Base-by-base conservation (phyloP, 257 asterid genomes). In the Solanum pinnatisectum region DNA sequence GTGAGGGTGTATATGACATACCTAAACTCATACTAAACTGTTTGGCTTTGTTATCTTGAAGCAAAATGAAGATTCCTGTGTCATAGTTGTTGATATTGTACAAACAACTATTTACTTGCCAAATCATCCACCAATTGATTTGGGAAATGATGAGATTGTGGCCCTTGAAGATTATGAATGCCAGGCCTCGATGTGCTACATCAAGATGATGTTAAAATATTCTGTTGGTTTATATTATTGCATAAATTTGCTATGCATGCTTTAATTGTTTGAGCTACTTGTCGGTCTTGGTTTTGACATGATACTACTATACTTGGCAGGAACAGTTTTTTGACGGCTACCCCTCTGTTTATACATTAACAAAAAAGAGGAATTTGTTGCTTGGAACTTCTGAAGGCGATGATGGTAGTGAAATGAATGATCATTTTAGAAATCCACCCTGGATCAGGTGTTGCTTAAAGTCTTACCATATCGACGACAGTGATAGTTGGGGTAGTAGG, bases 381-480 rank as follows among this genome's bases (percentile, higher is more conserved):
- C 94, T 96, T 68, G 99, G 98, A 83, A 65, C 90, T 82, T 79
- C 88, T 13, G 91, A 86, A 46, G 90, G 56, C 49, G 90, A 84
- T 25, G 46, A 67, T 82, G 72, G 35, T 32, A 77, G 79, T 27
- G 90, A 83, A 81, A 33, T 15, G 76, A 84, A 84, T 36, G 78
- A 30, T 74, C 89, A 56, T 44, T 36, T 92, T 14, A 92, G 96
- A 90, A 91, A 91, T 87, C 99, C 98, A 33, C 96, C 96, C 13
- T 96, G 99, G 99, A 71, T 95, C 33, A 91, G 90, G 42, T 92
- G 97, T 88, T 96, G 98, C 92, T 79, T 96, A 89, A 89, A 85
- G 83, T 94, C 98, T 84, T 96, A 93, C 88, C 94, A 91, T 42
- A 37, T 87, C 1, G 93, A 93, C 68, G 84, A 90, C 85, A 81